Percentiles rank a stretch among this genome's conserved stretches.
Evolutionary conservation across 2,329 filamentous ascomycete species (phyloP).

Genomic region (Fusarium transvaalense): DNA sequence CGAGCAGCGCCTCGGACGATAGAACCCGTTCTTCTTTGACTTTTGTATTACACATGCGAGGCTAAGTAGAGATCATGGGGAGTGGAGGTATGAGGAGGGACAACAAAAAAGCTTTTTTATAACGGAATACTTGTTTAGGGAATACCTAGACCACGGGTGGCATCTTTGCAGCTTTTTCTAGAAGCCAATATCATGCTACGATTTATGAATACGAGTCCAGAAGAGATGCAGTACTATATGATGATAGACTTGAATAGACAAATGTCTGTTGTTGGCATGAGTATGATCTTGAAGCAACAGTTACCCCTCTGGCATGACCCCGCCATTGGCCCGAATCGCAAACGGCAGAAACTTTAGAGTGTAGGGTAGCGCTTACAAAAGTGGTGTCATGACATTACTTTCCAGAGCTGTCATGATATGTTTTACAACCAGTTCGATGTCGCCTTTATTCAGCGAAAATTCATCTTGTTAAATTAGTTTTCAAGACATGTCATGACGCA

Average conservation of each 20-base stretch:
- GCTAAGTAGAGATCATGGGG: constrained; percentile 4
- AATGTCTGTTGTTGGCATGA: neutral
- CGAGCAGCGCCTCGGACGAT: constrained; percentile 73
- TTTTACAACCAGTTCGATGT: neutral
- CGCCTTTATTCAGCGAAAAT: neutral
- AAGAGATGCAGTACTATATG: neutral
- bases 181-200: constrained; percentile 11
- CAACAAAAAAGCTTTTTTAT: constrained; percentile 23
- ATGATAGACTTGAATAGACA: neutral
- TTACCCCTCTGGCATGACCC: constrained; percentile 45
- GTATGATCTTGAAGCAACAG: neutral
- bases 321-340: constrained; percentile 28
- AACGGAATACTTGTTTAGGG: constrained; percentile 29
- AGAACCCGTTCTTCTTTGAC: neutral
- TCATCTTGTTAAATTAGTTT: neutral
- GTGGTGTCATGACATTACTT: constrained; percentile 16
- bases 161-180: constrained; percentile 21
- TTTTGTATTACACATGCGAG: neutral
- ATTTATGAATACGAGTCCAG: constrained; percentile 9
- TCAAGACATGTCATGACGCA: neutral
- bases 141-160: constrained; percentile 37
- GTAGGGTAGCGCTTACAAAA: constrained; percentile 14
- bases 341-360: neutral
- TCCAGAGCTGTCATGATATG: constrained; percentile 14
- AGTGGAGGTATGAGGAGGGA: constrained; percentile 2